Base-by-base conservation (phyloP, 345 rosid species). In the Cardiospermum halicacabum region DNA sequence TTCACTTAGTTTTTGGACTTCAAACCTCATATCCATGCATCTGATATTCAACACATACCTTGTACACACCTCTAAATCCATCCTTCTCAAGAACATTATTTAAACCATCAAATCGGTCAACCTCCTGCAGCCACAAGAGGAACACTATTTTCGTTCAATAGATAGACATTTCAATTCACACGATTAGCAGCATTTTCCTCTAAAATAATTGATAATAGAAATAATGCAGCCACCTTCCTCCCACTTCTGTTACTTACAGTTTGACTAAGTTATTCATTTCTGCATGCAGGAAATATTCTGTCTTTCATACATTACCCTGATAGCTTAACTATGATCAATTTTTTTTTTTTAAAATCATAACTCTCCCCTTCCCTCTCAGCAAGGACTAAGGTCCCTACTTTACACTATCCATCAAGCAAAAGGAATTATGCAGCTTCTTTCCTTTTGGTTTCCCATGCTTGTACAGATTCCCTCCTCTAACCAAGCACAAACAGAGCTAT, bases 61-160 rank as follows among this genome's bases (percentile, higher is more conserved):
- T 84, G 79, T 78, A 84, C 71, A 84, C 78, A 63, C 98, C 96
- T 72, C 59, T 74, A 72, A 84, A 92, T 48, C 96, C 95, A 73
- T 81, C 78, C 59, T 72, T 63, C 42, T 58, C 75, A 69, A 92
- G 88, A 70, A 70, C 71, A 60, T 40, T 47, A 50, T 81, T 76
- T 47, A 92, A 65, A 70, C 82, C 91, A 69, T 75, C 68, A 77
- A 83, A 89, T 21, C 78, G 88, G 63, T 83, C 93, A 70, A 87
- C 88, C 76, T 89, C 92, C 90, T 89, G 82, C 76, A 72, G 22
- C 58, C 57, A 68, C 53, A 48, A 13, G 58, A 24, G 28, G 39
- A 53, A 50, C 64, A 5, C 10, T 40, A 19, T 43, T 22, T 15
- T 32, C 15, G 53, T 13, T 32, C 22, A 34, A 28, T 66, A 53